Evolutionary conservation across 768 basidiomycete genomes (phyloP).

Genomic region (Mycena olivaceomarginata): DNA sequence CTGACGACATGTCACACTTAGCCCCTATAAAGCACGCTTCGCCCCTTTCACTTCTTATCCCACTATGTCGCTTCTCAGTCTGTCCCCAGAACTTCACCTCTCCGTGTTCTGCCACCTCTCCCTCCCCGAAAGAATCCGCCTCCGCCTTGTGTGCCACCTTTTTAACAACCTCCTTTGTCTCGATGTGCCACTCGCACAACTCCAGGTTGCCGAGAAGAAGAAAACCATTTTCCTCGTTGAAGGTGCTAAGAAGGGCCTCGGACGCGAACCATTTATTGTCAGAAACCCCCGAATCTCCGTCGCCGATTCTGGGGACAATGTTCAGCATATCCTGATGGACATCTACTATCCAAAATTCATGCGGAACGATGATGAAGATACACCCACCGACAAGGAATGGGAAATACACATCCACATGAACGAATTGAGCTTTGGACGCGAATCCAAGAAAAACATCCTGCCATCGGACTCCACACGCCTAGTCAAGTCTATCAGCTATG

Average conservation of each 20-base stretch:
- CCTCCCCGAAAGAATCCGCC: background rate
- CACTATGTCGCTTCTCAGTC: background rate
- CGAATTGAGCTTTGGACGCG: background rate
- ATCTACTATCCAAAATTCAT: slow-evolving; percentile 28
- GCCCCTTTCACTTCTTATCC: background rate
- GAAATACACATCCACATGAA: slow-evolving; percentile 32
- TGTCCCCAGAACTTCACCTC: slow-evolving; percentile 19
- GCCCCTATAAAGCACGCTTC: background rate
- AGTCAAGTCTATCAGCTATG: slow-evolving; percentile 14
- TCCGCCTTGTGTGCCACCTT: background rate
- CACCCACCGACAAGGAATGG: slow-evolving; percentile 8
- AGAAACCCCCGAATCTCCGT: background rate
- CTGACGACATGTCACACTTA: too few relatives aligned
- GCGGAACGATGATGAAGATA: slow-evolving; percentile 17
- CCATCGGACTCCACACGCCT: slow-evolving; percentile 3
- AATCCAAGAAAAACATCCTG: background rate
- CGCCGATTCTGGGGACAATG: background rate
- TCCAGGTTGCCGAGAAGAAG: background rate
- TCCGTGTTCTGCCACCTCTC: slow-evolving; percentile 11
- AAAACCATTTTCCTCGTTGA: slow-evolving; percentile 26
- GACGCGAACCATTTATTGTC: slow-evolving; percentile 24
- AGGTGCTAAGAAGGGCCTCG: background rate
- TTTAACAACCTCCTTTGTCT: slow-evolving; percentile 21
- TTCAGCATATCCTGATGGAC: slow-evolving; percentile 4
- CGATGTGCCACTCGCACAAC: slow-evolving; percentile 20